A percentile compares a stretch with the other conserved stretches of the same genome.
phyloP scores from a whole-genome alignment of 495 filamentous ascomycete species.

The Apiosordaria backusii region DNA sequence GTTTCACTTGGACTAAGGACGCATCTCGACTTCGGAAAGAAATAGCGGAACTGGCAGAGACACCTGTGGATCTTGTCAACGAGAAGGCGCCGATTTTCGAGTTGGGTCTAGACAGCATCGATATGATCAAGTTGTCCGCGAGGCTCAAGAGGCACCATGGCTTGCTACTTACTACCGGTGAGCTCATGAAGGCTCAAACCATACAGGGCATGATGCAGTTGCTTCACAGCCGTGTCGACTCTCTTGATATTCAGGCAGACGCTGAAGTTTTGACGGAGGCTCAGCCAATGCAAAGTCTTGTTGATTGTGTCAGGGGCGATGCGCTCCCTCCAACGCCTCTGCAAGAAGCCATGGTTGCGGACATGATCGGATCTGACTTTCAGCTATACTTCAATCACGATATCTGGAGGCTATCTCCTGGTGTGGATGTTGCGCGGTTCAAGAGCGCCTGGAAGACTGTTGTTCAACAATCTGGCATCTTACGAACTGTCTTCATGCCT shows the following conservation, averaged over 20 bases:
- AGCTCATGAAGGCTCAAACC: slow-evolving; percentile 65
- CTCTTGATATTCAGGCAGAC: not conserved
- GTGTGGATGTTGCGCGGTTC: slow-evolving; percentile 51
- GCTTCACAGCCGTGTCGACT: not conserved
- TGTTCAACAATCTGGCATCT: slow-evolving; percentile 59
- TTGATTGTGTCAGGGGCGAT: not conserved
- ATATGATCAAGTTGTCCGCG: slow-evolving; percentile 64
- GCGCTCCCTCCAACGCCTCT: slow-evolving; percentile 63
- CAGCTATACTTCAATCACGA: slow-evolving; percentile 78
- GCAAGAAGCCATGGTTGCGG: slow-evolving; percentile 77
- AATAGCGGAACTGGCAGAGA: slow-evolving; percentile 57
- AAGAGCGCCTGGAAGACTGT: slow-evolving; percentile 58
- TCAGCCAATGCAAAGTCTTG: slow-evolving; percentile 41
- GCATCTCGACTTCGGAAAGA: slow-evolving; percentile 52
- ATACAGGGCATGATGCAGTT: slow-evolving; percentile 35
- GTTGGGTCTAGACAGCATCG: slow-evolving; percentile 67
- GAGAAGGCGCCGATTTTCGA: slow-evolving; percentile 57
- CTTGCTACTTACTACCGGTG: slow-evolving; percentile 59
- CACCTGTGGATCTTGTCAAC: slow-evolving; percentile 46
- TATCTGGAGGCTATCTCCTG: slow-evolving; percentile 50
- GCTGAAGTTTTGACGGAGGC: slow-evolving; percentile 27
- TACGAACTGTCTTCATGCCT: slow-evolving; percentile 68
- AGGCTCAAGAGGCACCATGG: slow-evolving; percentile 53
- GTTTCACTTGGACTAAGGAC: slow-evolving; percentile 53
- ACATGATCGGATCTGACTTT: slow-evolving; percentile 65